Conservation (phyloP, 2,329 filamentous ascomycete genomes). For the Fusarium incarnatum region DNA sequence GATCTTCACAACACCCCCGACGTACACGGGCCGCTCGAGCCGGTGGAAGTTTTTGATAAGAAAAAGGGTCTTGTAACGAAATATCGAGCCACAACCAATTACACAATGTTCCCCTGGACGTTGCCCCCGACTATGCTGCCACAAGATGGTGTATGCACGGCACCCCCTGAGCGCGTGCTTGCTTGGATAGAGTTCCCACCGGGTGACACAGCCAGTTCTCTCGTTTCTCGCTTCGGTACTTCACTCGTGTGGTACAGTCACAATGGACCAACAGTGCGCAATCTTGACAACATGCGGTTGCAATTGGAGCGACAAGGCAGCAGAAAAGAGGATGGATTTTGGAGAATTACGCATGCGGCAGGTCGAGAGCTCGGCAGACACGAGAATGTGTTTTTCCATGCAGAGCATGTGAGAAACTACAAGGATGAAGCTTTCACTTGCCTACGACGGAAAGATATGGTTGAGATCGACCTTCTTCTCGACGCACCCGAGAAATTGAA, state of each 20-base stretch:
- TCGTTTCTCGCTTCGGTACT: conserved; percentile 50
- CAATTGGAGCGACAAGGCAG: conserved; percentile 72
- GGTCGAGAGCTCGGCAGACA: conserved; percentile 86
- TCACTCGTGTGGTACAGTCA: conserved; percentile 52
- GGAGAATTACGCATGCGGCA: conserved; percentile 83
- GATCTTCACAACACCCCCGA: conserved; percentile 82
- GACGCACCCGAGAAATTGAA: conserved; percentile 46
- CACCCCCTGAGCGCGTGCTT: conserved; percentile 76
- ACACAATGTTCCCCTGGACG: conserved; percentile 94
- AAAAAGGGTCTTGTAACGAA: conserved; percentile 56
- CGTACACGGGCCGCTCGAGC: conserved; percentile 61
- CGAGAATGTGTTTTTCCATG: conserved; percentile 84
- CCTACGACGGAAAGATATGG: conserved; percentile 75
- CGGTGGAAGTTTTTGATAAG: conserved; percentile 58
- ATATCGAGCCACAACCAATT: conserved; percentile 73
- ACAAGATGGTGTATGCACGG: conserved; percentile 78
- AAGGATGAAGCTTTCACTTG: conserved; percentile 87
- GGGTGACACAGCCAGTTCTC: conserved; percentile 52
- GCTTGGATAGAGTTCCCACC: conserved; percentile 74
- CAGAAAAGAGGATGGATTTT: conserved; percentile 58
- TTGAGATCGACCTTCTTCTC: conserved; percentile 76
- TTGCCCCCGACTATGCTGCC: conserved; percentile 81
- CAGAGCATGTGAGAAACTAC: conserved; percentile 79
- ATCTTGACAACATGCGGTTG: conserved; percentile 69
- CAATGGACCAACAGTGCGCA: conserved; percentile 60